Evolutionary conservation across 306 rosid genomes (phyloP), one percentile per base, ranked within the genome.

Genomic region (Argentina anserina): DNA sequence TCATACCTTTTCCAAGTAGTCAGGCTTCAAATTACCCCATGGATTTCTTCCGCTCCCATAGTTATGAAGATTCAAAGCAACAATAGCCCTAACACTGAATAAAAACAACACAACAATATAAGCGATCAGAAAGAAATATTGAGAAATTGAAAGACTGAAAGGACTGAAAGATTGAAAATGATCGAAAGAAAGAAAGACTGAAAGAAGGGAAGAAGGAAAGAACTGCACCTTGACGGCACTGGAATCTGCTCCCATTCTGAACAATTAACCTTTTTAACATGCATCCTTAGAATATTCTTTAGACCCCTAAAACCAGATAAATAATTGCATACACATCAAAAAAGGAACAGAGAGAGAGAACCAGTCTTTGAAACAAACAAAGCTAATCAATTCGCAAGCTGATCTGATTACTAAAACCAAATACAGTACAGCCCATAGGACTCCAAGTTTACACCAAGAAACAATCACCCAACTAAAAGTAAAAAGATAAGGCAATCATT

Each of bases 11-110:
- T 95, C 97, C 90, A 95, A 75, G 80, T 95, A 95, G 18, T 91
- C 89, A 39, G 96, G 97, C 76, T 86, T 87, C 39, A 82, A 82
- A 80, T 84, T 84, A 81, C 97, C 99, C 99, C 99, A 95, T 20
- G 99, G 99, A 80, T 95, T 87, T 81, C 97, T 88, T 83, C 99
- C 99, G 75, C 99, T 90, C 66, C 92, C 99, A 65, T 95, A 95
- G 90, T 83, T 95, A 86, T 86, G 94, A 77, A 95, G 97, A 86
- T 95, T 95, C 76, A 95, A 75, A 52, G 87, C 97, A 80, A 95
- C 97, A 69, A 95, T 85, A 60, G 97, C 89, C 87, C 99, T 88
- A 49, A 95, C 99, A 73, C 99, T 95, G 84, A 78, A 79, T 72
- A 62, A 70, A 80, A 79, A 86, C 60, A 69, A 71, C 55, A 74